These are phyloP conservation scores for Lippia alba DNA, from an alignment of 305 asterid species.

Conservation along the genomic window DNA sequence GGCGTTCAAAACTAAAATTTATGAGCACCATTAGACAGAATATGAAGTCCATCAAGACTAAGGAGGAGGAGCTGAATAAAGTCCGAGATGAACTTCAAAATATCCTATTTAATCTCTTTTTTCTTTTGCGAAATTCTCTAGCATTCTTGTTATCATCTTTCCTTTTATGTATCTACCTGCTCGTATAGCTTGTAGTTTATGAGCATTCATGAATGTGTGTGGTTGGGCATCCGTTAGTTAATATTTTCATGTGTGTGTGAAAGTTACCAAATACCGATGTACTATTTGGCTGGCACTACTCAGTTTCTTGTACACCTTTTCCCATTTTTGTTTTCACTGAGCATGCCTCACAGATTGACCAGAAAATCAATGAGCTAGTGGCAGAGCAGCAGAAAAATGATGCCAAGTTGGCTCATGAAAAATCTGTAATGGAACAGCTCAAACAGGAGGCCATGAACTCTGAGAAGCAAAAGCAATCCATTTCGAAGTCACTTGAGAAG, in stretches of 20 bases:
- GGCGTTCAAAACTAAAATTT: constrained; percentile 88
- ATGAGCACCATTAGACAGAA: constrained; percentile 79
- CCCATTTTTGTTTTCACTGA: constrained; percentile 68
- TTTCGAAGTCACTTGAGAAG: constrained; percentile 83
- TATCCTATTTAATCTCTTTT: constrained; percentile 64
- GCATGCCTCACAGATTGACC: constrained; percentile 81
- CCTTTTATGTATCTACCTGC: constrained; percentile 7
- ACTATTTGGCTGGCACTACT: constrained; percentile 1
- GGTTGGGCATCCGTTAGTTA: neutral
- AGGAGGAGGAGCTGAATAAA: constrained; percentile 67
- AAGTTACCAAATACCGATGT: neutral
- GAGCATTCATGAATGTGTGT: constrained; percentile 18
- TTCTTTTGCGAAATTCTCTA: constrained; percentile 9
- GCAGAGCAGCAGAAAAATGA: constrained; percentile 97
- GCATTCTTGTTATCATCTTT: constrained; percentile 30
- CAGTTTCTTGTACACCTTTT: constrained; percentile 30
- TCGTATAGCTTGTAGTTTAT: constrained; percentile 15
- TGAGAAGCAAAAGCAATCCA: constrained; percentile 80
- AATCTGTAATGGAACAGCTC: constrained; percentile 82
- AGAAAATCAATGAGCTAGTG: constrained; percentile 87
- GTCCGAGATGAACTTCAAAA: constrained; percentile 77
- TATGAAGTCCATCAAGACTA: constrained; percentile 52
- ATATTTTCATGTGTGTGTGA: constrained; percentile 19
- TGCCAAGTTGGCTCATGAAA: constrained; percentile 94
- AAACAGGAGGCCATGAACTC: constrained; percentile 79